Conservation (phyloP, 495 filamentous ascomycete species). For the Neurospora sp. region DNA sequence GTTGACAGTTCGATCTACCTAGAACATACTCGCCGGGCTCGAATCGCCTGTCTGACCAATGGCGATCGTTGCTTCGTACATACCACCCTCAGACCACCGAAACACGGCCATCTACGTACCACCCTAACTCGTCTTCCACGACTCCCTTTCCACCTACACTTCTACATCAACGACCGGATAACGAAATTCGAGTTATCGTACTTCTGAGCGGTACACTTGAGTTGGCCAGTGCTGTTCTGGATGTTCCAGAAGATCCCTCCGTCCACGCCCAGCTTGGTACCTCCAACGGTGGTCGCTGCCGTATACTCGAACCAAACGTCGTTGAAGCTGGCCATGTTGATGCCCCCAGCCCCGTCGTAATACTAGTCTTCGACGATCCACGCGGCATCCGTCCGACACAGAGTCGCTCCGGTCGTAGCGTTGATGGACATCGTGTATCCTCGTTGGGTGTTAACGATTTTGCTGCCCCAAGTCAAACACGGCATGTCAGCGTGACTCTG, state of each 20-base stretch:
- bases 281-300: slow-evolving; percentile 11
- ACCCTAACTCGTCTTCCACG: not conserved
- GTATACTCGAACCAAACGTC: slow-evolving; percentile 28
- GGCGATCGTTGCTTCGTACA: not conserved
- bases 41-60: too few species aligned
- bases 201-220: slow-evolving; percentile 14
- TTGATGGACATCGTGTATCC: slow-evolving; percentile 39
- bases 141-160: not conserved
- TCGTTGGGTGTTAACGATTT: slow-evolving; percentile 36
- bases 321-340: slow-evolving; percentile 24
- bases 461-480: not conserved
- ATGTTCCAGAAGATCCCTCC: slow-evolving; percentile 20
- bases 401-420: slow-evolving; percentile 22
- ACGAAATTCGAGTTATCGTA: slow-evolving; percentile 20
- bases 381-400: slow-evolving; percentile 25
- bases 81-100: not conserved
- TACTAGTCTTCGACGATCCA: slow-evolving; percentile 36
- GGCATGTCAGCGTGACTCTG: not conserved
- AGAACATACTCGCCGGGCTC: not conserved
- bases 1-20: not conserved
- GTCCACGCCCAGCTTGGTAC: slow-evolving; percentile 15
- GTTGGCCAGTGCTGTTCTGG: slow-evolving; percentile 7
- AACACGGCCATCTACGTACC: not conserved
- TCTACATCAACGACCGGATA: slow-evolving; percentile 1
- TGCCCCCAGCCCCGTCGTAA: slow-evolving; percentile 15